Base-by-base conservation (phyloP, 495 filamentous ascomycete species). In the Neurospora sp. region DNA sequence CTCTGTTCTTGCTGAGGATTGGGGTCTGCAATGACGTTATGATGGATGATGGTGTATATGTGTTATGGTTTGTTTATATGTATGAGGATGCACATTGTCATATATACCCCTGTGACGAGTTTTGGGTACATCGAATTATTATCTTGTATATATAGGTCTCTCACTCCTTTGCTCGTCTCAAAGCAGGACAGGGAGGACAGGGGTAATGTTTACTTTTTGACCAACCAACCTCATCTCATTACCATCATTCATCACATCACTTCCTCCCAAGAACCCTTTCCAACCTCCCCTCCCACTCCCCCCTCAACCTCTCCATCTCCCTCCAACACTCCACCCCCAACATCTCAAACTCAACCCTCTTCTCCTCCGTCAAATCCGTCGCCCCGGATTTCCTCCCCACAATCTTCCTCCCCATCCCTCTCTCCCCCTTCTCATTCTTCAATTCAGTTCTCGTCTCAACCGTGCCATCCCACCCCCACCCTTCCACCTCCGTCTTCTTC, bases 251-350 rank as follows among this genome's bases (percentile, higher is more conserved):
- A 37, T 61, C 39, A 48, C 48, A 59, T 59, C 14, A 65, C 27
- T 61, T 70, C 42, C 72, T 71, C 31, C 5, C 48, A 6, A 61
- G 18, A n/a, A 70, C 71, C 41, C 74, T 71, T 2, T 75, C 79
- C 8, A 84, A 77, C 61, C 82, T 87, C 27, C 69, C 80, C 79
- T 96, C 94, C 96, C 96, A 99, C 77, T 88, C 83, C 70, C 81
- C 78, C 78, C 96, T 86, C 85, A 98, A 79, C 81, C 83, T 86
- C 84, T 99, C 96, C 89, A 99, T 94, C 83, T 91, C 83, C 79
- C 76, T 85, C 96, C 96, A 99, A 76, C 87, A 91, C 76, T 84
- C 80, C 69, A 87, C 87, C 3, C 93, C 95, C 48, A 91, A 76
- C 72, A 86, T 86, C 82, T 96, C 93, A 81, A 97, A 97, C 74